Percentiles rank a stretch among this genome's conserved stretches.
phyloP scores from a whole-genome alignment of 2,329 filamentous ascomycete genomes.

The Colletotrichum caudatum region DNA sequence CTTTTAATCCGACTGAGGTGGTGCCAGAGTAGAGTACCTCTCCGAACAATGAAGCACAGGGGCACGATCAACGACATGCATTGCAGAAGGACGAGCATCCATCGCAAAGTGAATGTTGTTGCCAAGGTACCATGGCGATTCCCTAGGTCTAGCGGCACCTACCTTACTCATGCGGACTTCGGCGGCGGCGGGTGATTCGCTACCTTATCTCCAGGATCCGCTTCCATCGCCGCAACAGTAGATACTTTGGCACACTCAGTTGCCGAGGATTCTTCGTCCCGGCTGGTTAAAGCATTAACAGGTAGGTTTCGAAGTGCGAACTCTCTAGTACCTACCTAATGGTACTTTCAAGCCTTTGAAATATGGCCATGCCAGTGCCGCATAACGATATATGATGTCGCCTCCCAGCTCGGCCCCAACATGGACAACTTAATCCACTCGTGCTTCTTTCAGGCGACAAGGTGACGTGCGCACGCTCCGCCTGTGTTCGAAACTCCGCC shows the following conservation, averaged over 20 bases:
- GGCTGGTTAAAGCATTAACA: neutral
- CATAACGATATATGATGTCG: neutral
- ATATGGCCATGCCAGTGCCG: neutral
- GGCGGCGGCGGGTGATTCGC: neutral
- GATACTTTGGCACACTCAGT: neutral
- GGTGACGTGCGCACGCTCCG: neutral
- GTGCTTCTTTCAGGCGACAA: neutral
- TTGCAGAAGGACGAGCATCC: neutral
- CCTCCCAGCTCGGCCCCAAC: neutral
- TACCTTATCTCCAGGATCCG: conserved; percentile 3
- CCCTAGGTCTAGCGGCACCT: neutral
- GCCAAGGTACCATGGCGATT: neutral
- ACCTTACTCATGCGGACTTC: neutral
- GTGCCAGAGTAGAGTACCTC: neutral
- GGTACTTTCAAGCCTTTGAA: neutral
- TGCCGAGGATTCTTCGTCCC: neutral
- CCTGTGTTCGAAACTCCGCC: neutral
- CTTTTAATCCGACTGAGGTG: neutral
- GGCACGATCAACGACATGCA: neutral
- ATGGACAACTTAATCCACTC: neutral
- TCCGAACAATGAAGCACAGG: neutral
- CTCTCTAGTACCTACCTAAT: neutral
- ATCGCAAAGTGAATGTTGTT: too few relatives aligned
- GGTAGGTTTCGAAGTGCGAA: neutral
- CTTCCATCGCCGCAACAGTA: neutral